Evolutionary conservation across 2,329 filamentous ascomycete genomes (phyloP), one percentile per base, ranked within the genome.

Genomic region (Fusarium poae): DNA sequence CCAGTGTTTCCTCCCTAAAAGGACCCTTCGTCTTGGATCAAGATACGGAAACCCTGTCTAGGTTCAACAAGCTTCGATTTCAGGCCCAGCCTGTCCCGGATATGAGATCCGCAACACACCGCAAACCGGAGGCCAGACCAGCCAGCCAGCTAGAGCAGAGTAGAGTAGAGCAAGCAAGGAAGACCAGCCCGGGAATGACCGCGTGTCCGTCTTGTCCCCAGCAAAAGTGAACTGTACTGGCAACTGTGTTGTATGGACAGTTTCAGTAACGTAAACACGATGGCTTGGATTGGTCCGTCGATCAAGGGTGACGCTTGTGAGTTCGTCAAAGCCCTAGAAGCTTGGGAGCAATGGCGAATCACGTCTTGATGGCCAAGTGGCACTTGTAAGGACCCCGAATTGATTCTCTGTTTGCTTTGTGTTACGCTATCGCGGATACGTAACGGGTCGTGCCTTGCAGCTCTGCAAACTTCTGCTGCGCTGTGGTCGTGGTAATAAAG

Each of bases 181-280:
- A 67, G 62, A 62, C 59, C 64, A 66, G 57, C 61, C 57, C 72
- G 65, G 68, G 62, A 67, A 72, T 69, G 62, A 64, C 70, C 71
- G 72, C 59, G 70, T 70, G 56, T 67, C 59, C 68, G 67, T 67
- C 54, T 68, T 65, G 67, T 70, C 67, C 55, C 67, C 67, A 70
- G 63, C 42, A 18, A 48, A 63, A 32, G 34, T 40, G 48, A 51
- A 51, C 34, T 51, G 48, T 51, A 39, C 34, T 7, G 11, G 48
- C 30, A 25, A 49, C 52, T 55, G 52, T 55, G 23, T 49, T 57
- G 67, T 64, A 63, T 59, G 39, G 43, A 46, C 70, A 62, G 65
- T 75, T 71, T 66, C 58, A 63, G 65, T 74, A 72, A 68, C 72
- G 72, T 74, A 74, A 74, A 73, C 53, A 52, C 48, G 53, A 74